Evolutionary conservation across 2,329 filamentous ascomycete genomes (phyloP).

Genomic region (Botrytis porri): DNA sequence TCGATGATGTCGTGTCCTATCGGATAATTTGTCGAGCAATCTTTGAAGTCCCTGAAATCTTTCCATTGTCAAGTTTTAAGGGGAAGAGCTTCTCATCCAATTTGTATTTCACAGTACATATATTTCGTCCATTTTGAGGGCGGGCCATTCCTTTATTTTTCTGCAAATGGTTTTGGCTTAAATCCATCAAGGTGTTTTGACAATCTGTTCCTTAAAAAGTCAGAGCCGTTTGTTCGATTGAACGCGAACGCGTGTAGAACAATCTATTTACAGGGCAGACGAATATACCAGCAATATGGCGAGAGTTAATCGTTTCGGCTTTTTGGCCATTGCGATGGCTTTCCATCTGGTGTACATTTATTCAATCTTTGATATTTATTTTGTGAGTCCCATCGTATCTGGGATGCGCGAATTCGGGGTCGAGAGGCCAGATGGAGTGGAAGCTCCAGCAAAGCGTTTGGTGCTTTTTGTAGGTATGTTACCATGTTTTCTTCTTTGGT

Average conservation of each 20-base stretch:
- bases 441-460: slow-evolving; percentile 82
- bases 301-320: slow-evolving; percentile 65
- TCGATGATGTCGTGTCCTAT: slow-evolving; percentile 19
- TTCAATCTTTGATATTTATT: slow-evolving; percentile 98
- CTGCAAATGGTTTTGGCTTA: slow-evolving; percentile 16
- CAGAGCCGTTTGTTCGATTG: slow-evolving; percentile 7
- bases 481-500: neutral
- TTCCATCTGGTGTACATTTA: slow-evolving; percentile 94
- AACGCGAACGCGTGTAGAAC: slow-evolving; percentile 13
- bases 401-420: slow-evolving; percentile 84
- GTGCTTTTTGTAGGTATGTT: slow-evolving; percentile 84
- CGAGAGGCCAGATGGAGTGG: slow-evolving; percentile 54
- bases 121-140: slow-evolving; percentile 11
- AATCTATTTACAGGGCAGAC: neutral
- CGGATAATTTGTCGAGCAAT: slow-evolving; percentile 12
- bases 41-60: neutral
- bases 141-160: slow-evolving; percentile 14
- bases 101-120: slow-evolving; percentile 8
- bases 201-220: slow-evolving; percentile 12
- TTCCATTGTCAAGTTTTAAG: neutral
- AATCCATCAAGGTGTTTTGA: slow-evolving; percentile 6
- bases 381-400: slow-evolving; percentile 93
- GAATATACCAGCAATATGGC: slow-evolving; percentile 45
- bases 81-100: neutral
- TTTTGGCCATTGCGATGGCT: slow-evolving; percentile 81